Base-by-base conservation (phyloP, 495 filamentous ascomycete genomes). In the Acidiella bohemica region DNA sequence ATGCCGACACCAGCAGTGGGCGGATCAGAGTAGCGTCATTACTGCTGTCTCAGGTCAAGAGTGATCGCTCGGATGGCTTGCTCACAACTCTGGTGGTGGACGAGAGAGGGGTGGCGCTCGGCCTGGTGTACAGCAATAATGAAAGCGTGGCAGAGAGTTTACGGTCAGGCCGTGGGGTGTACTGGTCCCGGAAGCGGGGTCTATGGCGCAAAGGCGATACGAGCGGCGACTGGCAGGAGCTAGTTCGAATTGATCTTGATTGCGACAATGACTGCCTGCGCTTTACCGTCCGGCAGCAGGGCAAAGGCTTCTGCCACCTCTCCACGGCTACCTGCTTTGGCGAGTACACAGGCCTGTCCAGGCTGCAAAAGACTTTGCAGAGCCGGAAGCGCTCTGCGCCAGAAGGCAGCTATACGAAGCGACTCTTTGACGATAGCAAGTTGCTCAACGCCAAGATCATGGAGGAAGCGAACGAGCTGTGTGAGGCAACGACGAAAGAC, bases 131-230 rank as follows among this genome's bases (percentile, higher is more conserved):
- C 67, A 94, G 85, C 56, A 93, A 78, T 42, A 70, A 78, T 47
- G 84, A 93, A 60, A 95, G 87, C 56, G 75, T 97, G 11, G 66
- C 74, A 9, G 87, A 86, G 60, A 87, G 85, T 17, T 55, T 97
- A 32, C 75, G 74, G 44, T 92, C 85, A 2, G 86, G 87, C 36
- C 81, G 77, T 1, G 90, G 90, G 20, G 90, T 96, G 18, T 97
- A 97, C 57, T 85, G 93, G 59, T 93, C 84, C 57, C 70, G 90
- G 24, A 94, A 93, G 66, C 76, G 88, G 5, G 87, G 88, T 2
- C 61, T 97, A 18, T 97, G 90, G 90, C 84, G 92, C 62, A 97
- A 97, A 61, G 90, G 90, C 17, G 83, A 86, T 24, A 85, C 79
- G 7, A 94, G 87, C 36, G 92, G 90, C 19, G 87, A 95, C 58